Conservation (phyloP, 208 protist species). For the Acanthamoeba healyi region DNA sequence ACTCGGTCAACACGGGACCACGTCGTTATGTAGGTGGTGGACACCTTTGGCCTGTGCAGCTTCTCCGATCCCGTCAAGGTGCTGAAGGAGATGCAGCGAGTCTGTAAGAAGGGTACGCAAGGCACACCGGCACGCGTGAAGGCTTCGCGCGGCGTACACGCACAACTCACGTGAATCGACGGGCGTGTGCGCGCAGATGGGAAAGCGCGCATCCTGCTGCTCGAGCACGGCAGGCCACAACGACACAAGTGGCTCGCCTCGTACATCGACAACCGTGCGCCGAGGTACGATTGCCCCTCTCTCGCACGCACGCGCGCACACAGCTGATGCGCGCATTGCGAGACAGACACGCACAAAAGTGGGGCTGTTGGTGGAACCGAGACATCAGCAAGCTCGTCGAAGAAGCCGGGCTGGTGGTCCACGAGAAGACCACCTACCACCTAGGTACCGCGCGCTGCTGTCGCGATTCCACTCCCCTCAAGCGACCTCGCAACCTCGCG, state of each 20-base stretch:
- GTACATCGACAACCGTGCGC: slow-evolving; percentile 25
- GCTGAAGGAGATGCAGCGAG: slow-evolving; percentile 37
- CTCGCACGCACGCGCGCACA: background rate
- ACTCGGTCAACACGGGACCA: no score
- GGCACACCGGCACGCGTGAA: background rate
- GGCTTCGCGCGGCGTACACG: background rate
- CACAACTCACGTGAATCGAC: background rate
- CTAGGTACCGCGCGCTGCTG: background rate
- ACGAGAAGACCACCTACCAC: slow-evolving; percentile 32
- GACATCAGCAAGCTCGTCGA: slow-evolving; percentile 4
- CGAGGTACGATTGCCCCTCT: background rate
- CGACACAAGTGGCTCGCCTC: background rate
- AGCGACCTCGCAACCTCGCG: background rate
- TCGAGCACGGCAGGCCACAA: slow-evolving; percentile 30
- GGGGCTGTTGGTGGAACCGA: slow-evolving; percentile 70
- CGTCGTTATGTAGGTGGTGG: no score
- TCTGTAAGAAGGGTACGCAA: slow-evolving; percentile 52
- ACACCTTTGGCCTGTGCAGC: slow-evolving; percentile 67
- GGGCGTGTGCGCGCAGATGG: background rate
- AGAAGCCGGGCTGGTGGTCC: background rate
- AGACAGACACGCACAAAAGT: slow-evolving; percentile 28
- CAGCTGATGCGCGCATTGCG: background rate
- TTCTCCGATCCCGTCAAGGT: slow-evolving; percentile 52
- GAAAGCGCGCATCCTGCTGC: slow-evolving; percentile 26
- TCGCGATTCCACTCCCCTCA: background rate